A percentile compares a stretch with the other conserved stretches of the same genome.
Conservation (phyloP, 2,329 filamentous ascomycete species). For the Chaetomium olivaceum region DNA sequence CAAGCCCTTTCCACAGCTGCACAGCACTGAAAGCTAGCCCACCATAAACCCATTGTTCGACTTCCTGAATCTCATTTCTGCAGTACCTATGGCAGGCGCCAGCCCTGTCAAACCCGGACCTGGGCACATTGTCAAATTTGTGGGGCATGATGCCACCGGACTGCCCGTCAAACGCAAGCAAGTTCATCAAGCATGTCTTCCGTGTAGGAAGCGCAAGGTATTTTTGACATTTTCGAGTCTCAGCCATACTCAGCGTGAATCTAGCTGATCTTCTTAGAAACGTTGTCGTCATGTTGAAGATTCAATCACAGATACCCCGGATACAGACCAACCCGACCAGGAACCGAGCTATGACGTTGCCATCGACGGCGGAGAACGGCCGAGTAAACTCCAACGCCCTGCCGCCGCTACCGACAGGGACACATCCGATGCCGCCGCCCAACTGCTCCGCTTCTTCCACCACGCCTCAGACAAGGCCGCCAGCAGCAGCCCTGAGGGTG, state of each 20-base stretch:
- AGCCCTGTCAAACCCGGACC: slow-evolving; percentile 21
- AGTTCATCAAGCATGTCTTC: slow-evolving; percentile 57
- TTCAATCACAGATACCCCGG: not conserved
- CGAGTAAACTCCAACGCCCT: not conserved
- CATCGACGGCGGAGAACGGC: not conserved
- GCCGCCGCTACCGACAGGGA: slow-evolving; percentile 16
- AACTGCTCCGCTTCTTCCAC: slow-evolving; percentile 30
- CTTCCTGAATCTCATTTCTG: not conserved
- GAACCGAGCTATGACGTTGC: not conserved
- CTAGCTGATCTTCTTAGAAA: slow-evolving; percentile 8
- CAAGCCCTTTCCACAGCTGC: not conserved
- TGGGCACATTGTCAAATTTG: slow-evolving; percentile 51
- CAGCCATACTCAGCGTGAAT: not conserved
- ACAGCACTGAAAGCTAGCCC: not conserved
- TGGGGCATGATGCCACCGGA: slow-evolving; percentile 55
- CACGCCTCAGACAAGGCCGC: slow-evolving; percentile 24
- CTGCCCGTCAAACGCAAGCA: slow-evolving; percentile 61
- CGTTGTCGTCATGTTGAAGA: slow-evolving; percentile 18
- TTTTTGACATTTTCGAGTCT: not conserved
- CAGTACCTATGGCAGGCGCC: slow-evolving; percentile 7
- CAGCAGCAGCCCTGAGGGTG: slow-evolving; percentile 24
- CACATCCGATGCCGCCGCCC: slow-evolving; percentile 28
- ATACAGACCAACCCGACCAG: not conserved
- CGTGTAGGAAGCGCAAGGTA: slow-evolving; percentile 58
- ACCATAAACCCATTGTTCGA: not conserved